Evolutionary conservation across 176 grass and related monocot genomes (phyloP).

Genomic region (Avena eriantha): DNA sequence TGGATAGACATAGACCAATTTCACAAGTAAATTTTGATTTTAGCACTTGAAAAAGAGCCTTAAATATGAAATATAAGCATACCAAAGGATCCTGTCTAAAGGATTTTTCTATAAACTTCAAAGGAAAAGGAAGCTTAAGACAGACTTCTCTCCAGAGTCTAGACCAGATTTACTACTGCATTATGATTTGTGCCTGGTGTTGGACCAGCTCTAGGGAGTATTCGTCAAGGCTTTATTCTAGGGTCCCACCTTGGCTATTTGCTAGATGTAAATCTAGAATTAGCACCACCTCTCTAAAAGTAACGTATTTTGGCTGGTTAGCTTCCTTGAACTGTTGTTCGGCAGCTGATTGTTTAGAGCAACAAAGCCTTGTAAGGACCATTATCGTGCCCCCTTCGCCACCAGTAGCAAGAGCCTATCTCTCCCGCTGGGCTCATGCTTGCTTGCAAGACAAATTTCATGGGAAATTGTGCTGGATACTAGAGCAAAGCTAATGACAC

Average conservation of each 20-base stretch:
- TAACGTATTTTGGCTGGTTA: neutral
- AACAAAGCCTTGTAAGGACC: neutral
- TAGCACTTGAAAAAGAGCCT: neutral
- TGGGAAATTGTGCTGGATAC: neutral
- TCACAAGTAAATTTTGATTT: neutral
- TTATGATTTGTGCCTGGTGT: neutral
- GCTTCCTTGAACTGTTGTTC: neutral
- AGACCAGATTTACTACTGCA: neutral
- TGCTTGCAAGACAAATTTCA: neutral
- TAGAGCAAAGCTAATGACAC: neutral
- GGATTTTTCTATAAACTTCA: neutral
- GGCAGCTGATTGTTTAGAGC: neutral
- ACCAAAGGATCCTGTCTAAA: neutral
- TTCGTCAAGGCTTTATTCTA: neutral
- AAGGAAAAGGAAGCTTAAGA: neutral
- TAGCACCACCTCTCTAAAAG: neutral
- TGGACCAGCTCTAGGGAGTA: neutral
- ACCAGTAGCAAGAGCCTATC: neutral
- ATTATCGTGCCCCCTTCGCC: neutral
- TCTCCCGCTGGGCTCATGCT: neutral
- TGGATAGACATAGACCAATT: neutral
- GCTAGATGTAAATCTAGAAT: neutral
- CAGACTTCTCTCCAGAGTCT: neutral
- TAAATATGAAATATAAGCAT: conserved; percentile 9
- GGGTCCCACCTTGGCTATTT: neutral